Conservation (phyloP, 306 rosid genomes). For the Hippophae rhamnoides region DNA sequence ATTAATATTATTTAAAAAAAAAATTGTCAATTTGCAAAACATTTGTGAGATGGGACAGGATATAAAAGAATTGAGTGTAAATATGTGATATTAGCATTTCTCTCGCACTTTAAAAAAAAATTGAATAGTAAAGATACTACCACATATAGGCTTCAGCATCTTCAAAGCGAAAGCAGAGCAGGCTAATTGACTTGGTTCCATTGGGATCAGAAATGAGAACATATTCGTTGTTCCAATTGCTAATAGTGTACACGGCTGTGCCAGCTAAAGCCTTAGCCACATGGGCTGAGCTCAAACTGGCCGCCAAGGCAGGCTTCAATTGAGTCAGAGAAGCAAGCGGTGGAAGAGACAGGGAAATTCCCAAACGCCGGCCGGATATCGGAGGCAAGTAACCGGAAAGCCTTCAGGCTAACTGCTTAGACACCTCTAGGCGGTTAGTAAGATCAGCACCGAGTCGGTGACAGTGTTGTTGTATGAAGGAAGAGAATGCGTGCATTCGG, state of each 20-base stretch:
- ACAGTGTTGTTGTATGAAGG: slow-evolving; percentile 63
- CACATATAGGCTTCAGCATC: too few species aligned
- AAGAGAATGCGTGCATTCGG: slow-evolving; percentile 57
- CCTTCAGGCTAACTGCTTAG: slow-evolving; percentile 49
- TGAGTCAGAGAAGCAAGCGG: slow-evolving; percentile 38
- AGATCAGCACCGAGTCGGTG: slow-evolving; percentile 52
- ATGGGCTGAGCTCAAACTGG: slow-evolving; percentile 45
- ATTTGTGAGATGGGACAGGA: too few species aligned
- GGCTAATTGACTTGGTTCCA: slow-evolving; percentile 49
- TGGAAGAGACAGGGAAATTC: slow-evolving; percentile 12
- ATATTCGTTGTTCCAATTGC: slow-evolving; percentile 86
- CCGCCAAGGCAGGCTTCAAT: slow-evolving; percentile 54
- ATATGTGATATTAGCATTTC: too few species aligned
- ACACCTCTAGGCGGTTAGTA: slow-evolving; percentile 43
- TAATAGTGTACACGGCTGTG: slow-evolving; percentile 77
- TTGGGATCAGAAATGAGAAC: slow-evolving; percentile 79
- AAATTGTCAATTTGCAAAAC: too few species aligned
- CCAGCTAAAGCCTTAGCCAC: slow-evolving; percentile 75
- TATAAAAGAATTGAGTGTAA: too few species aligned
- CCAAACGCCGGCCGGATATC: slow-evolving; percentile 17
- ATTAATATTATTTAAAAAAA: too few species aligned
- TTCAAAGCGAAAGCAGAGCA: slow-evolving; percentile 34
- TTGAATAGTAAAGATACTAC: too few species aligned
- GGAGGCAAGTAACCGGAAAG: slow-evolving; percentile 23
- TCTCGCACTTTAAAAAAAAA: too few species aligned